Conservation (phyloP, 768 basidiomycete genomes). For the Leccinum obscurum region DNA sequence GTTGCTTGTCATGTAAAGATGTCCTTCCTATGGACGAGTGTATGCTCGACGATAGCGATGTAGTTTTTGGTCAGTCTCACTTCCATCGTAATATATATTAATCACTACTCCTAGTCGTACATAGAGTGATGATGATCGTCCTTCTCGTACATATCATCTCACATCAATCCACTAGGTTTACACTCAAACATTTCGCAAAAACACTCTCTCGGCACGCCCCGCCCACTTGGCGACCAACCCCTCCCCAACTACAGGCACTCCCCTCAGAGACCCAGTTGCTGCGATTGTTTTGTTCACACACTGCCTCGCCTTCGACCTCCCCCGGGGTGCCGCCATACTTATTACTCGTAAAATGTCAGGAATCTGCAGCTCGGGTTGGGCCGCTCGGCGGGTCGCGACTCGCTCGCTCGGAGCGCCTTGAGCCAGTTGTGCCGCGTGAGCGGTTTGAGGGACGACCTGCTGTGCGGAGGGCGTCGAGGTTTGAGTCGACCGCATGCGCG, state of each 20-base stretch:
- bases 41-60: background rate
- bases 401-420: slow-evolving; percentile 17
- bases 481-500: no score
- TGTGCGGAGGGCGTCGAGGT: no score
- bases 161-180: no score
- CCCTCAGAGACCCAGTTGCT: slow-evolving; percentile 20
- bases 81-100: background rate
- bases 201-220: slow-evolving; percentile 40
- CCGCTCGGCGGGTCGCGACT: slow-evolving; percentile 8
- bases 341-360: slow-evolving; percentile 26
- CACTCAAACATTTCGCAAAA: slow-evolving; percentile 22
- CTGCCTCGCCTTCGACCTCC: slow-evolving; percentile 7
- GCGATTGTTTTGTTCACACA: slow-evolving; percentile 12
- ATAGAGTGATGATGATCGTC: no score
- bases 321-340: slow-evolving; percentile 18
- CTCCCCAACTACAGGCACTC: slow-evolving; percentile 15
- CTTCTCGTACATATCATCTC: no score
- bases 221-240: slow-evolving; percentile 44
- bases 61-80: background rate
- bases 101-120: background rate
- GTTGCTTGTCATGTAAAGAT: background rate
- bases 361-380: slow-evolving; percentile 27
- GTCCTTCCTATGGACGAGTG: background rate
- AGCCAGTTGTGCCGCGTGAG: no score
- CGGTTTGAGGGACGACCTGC: no score